Evolutionary conservation across 768 basidiomycete species (phyloP).

Genomic region (Suillus plorans): DNA sequence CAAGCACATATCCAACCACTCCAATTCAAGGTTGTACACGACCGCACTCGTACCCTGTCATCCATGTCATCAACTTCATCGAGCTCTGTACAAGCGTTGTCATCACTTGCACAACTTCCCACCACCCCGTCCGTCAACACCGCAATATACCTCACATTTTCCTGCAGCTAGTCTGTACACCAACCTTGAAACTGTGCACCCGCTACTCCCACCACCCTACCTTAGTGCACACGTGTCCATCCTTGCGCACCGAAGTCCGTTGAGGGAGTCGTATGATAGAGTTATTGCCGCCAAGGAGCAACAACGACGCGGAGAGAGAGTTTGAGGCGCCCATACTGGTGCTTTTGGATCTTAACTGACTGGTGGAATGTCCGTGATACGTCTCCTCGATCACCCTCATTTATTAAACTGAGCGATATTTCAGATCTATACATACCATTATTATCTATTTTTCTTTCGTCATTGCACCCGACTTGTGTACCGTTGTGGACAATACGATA

Average conservation of each 20-base stretch:
- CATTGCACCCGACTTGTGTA: conserved; percentile 16
- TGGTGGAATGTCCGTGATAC: conserved; percentile 4
- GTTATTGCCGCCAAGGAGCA: conserved; percentile 56
- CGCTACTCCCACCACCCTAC: conserved; percentile 72
- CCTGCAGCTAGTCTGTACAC: conserved; percentile 57
- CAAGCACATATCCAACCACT: conserved; percentile 34
- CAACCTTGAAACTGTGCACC: conserved; percentile 62
- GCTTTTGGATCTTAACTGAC: not conserved
- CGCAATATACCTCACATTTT: conserved; percentile 59
- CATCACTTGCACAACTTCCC: conserved; percentile 56
- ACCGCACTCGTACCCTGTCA: conserved; percentile 57
- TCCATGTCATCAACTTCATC: conserved; percentile 52
- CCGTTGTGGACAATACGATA: not conserved
- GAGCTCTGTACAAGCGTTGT: conserved; percentile 50
- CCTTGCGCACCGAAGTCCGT: conserved; percentile 60
- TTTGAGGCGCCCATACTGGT: not conserved
- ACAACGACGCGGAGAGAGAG: conserved; percentile 21
- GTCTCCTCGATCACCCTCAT: not conserved
- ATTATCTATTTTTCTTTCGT: conserved; percentile 17
- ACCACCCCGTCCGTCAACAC: conserved; percentile 32
- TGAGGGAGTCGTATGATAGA: conserved; percentile 70
- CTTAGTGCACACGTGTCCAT: conserved; percentile 70
- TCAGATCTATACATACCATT: conserved; percentile 26
- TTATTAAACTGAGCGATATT: not conserved
- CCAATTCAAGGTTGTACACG: conserved; percentile 33